phyloP scores from a whole-genome alignment of 23 red algal species.

The Pyropia yezoensis region DNA sequence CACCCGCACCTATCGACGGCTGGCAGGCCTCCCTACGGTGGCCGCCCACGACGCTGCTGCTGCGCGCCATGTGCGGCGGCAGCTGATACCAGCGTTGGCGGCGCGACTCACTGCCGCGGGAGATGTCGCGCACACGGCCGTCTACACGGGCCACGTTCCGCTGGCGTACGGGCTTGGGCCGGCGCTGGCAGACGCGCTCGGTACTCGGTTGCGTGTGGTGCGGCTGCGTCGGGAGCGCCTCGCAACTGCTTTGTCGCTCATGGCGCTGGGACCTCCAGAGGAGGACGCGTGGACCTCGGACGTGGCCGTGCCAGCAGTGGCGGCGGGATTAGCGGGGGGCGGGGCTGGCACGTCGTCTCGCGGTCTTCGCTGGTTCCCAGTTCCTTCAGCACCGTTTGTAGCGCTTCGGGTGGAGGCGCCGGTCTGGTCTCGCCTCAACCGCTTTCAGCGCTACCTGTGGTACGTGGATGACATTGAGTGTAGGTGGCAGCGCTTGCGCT shows the following conservation, averaged over 20 bases:
- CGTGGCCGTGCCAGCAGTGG: not conserved
- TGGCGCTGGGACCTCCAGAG: constrained; percentile 53
- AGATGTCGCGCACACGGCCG: constrained; percentile 3
- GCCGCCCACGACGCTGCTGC: constrained; percentile 10
- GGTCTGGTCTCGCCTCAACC: constrained; percentile 30
- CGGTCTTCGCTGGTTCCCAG: constrained; percentile 35
- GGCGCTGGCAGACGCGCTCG: constrained; percentile 10
- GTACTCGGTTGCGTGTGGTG: constrained; percentile 15
- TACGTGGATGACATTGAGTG: constrained; percentile 70
- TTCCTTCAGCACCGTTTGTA: constrained; percentile 16
- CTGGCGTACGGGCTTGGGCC: constrained; percentile 36
- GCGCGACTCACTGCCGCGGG: not conserved
- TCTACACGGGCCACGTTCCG: constrained; percentile 64
- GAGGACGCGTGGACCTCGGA: constrained; percentile 43
- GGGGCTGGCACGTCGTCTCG: not conserved
- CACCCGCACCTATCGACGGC: constrained; percentile 16
- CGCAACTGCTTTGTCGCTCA: constrained; percentile 37
- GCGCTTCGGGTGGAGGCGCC: constrained; percentile 5
- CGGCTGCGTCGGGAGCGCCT: constrained; percentile 43
- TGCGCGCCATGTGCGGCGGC: constrained; percentile 1
- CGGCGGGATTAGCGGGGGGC: not conserved
- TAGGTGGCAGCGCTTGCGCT: constrained; percentile 35
- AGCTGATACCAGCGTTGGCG: constrained; percentile 22
- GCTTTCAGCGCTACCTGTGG: constrained; percentile 69
- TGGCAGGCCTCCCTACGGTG: constrained; percentile 7